Evolutionary conservation across 169 alveolate species (phyloP).

Genomic region (Eimeria nieschulzi): DNA sequence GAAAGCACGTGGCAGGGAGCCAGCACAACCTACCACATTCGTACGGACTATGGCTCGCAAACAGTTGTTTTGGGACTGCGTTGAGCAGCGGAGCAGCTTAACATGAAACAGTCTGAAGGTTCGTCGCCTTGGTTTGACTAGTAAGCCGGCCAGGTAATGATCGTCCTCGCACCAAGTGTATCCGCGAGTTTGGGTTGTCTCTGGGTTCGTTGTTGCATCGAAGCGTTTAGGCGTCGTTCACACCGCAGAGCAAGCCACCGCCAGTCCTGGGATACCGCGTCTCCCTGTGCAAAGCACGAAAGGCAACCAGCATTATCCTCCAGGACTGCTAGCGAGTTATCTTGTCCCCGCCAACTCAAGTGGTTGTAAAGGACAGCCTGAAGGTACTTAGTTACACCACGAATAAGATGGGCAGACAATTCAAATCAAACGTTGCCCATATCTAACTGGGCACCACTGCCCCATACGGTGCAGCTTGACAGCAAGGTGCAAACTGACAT

Average conservation of each 20-base stretch:
- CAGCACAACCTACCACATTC: neutral
- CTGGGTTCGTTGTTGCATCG: constrained; percentile 74
- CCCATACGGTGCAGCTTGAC: neutral
- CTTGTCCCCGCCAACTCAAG: too few relatives aligned
- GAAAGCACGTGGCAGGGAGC: neutral
- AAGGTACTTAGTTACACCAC: neutral
- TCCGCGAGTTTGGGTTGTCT: constrained; percentile 74
- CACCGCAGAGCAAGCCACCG: constrained; percentile 83
- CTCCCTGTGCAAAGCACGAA: constrained; percentile 55
- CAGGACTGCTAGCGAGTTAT: too few relatives aligned
- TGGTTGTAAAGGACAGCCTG: too few relatives aligned
- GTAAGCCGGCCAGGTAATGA: neutral
- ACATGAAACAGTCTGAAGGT: neutral
- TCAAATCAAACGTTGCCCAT: neutral
- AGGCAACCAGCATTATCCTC: too few relatives aligned
- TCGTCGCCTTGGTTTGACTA: neutral
- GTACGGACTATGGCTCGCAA: neutral
- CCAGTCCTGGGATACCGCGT: constrained; percentile 83
- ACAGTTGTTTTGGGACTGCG: neutral
- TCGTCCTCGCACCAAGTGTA: constrained; percentile 28
- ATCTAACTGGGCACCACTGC: neutral
- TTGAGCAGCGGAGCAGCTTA: neutral
- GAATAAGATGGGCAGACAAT: neutral
- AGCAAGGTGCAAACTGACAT: constrained; percentile 14
- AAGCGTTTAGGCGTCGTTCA: constrained; percentile 79